phyloP scores from a whole-genome alignment of 306 rosid species.

The Morella rubra region DNA sequence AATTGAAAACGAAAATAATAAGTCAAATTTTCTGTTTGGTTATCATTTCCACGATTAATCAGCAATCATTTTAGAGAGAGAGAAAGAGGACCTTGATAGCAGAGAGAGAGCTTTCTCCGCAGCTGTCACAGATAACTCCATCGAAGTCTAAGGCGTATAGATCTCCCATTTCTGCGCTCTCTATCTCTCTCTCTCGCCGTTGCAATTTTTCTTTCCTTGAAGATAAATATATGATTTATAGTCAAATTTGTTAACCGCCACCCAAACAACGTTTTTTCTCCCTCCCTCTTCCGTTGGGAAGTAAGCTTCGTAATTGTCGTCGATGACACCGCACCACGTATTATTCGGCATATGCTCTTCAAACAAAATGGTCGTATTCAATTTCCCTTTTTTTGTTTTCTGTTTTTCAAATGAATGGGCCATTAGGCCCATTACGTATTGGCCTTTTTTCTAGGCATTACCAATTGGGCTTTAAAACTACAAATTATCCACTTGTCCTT shows the following conservation, averaged over 20 bases:
- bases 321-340: slow-evolving; percentile 6
- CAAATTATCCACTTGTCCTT: too few species aligned
- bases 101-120: slow-evolving; percentile 90
- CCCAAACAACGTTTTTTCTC: slow-evolving; percentile 15
- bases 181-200: slow-evolving; percentile 1
- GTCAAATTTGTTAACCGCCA: neutral
- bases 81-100: slow-evolving; percentile 62
- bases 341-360: too few species aligned
- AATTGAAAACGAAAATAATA: neutral
- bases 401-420: too few species aligned
- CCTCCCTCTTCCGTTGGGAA: neutral
- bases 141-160: slow-evolving; percentile 92
- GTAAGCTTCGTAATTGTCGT: neutral
- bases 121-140: slow-evolving; percentile 89
- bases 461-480: too few species aligned
- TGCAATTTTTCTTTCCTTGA: neutral
- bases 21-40: neutral
- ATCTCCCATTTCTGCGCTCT: slow-evolving; percentile 56
- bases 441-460: too few species aligned
- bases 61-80: neutral
- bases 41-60: slow-evolving; percentile 8
- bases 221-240: neutral
- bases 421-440: too few species aligned
- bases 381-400: too few species aligned
- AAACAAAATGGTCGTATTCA: too few species aligned